Evolutionary conservation across 78 protist genomes (phyloP).

Genomic region (Dictyostelium capitatum): DNA sequence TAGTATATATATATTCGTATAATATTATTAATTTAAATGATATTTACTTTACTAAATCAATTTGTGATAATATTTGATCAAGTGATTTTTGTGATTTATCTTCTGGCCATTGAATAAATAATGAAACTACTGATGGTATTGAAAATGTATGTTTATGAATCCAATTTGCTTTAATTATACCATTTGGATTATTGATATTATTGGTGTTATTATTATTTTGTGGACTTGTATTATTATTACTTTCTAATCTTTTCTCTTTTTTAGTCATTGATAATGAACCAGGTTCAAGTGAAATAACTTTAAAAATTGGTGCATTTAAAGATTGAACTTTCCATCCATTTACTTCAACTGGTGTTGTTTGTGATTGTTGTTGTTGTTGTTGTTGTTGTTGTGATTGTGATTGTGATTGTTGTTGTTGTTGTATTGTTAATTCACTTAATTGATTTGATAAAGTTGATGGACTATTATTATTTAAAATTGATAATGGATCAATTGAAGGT

Average conservation of each 20-base stretch:
- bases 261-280: constrained; percentile 34
- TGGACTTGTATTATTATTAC: neutral
- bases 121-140: constrained; percentile 48
- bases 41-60: constrained; percentile 56
- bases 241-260: constrained; percentile 48
- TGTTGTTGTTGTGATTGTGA: constrained; percentile 4
- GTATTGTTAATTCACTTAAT: neutral
- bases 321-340: constrained; percentile 56
- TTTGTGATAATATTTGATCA: constrained; percentile 42
- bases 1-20: neutral
- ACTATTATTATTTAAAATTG: neutral
- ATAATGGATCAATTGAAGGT: neutral
- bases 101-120: constrained; percentile 77
- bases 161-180: constrained; percentile 72
- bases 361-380: neutral
- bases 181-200: neutral
- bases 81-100: constrained; percentile 56
- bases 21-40: no score
- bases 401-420: neutral
- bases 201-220: neutral
- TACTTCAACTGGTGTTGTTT: neutral
- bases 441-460: neutral
- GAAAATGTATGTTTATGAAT: constrained; percentile 67
- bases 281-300: constrained; percentile 8
- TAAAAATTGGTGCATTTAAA: constrained; percentile 16